Conservation (phyloP, 106 monocot species). For the Alisma plantagoaquatica region DNA sequence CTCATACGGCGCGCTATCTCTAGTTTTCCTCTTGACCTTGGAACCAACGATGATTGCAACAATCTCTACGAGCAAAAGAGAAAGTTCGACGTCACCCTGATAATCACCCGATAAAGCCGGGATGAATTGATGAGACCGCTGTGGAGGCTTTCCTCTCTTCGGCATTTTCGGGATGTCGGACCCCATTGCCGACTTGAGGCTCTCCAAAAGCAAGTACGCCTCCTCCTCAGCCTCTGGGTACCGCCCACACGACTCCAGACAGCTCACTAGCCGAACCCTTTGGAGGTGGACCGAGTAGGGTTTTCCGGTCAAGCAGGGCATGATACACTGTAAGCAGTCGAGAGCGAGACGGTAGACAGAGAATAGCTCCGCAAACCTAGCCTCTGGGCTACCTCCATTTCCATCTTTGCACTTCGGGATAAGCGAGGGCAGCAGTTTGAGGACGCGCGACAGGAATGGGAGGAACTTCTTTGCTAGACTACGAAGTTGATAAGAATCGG, state of each 20-base stretch:
- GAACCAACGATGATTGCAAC: slow-evolving; percentile 24
- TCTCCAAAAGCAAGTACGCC: slow-evolving; percentile 30
- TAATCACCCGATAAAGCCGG: slow-evolving; percentile 12
- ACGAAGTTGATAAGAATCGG: slow-evolving; percentile 16
- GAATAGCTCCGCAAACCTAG: slow-evolving; percentile 26
- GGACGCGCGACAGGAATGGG: slow-evolving; percentile 40
- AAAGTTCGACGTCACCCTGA: slow-evolving; percentile 33
- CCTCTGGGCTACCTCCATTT: not conserved
- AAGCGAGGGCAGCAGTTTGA: slow-evolving; percentile 38
- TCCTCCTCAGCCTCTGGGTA: slow-evolving; percentile 41
- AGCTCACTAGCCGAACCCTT: slow-evolving; percentile 31
- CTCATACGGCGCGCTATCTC: slow-evolving; percentile 19
- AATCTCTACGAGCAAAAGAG: slow-evolving; percentile 20
- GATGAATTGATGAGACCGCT: not conserved
- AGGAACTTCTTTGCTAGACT: slow-evolving; percentile 53
- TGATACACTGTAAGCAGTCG: slow-evolving; percentile 45
- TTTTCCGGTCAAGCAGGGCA: slow-evolving; percentile 43
- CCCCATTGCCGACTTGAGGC: slow-evolving; percentile 16
- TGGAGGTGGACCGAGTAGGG: slow-evolving; percentile 45
- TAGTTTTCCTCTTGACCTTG: slow-evolving; percentile 26
- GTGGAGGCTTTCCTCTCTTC: slow-evolving; percentile 3
- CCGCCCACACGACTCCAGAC: slow-evolving; percentile 40
- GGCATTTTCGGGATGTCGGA: not conserved
- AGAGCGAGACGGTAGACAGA: slow-evolving; percentile 35
- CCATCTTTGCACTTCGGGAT: slow-evolving; percentile 3